Conservation (phyloP, 2,329 filamentous ascomycete genomes). For the Monosporascus sp. region DNA sequence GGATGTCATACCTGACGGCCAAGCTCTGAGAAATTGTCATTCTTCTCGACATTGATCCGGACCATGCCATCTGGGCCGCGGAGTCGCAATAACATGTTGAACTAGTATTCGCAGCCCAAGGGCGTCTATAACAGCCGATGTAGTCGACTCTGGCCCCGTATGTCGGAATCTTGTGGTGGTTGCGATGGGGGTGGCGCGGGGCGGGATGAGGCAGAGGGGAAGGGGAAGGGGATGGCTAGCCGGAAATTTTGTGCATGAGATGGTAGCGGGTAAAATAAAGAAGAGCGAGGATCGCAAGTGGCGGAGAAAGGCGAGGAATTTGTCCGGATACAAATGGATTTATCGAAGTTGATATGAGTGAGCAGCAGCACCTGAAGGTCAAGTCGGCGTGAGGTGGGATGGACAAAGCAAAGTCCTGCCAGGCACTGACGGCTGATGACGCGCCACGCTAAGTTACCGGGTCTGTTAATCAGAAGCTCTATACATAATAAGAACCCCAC, state of each 20-base stretch:
- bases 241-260: neutral
- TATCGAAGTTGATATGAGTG: neutral
- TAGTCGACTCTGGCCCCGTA: too few species aligned
- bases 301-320: constrained; percentile 7
- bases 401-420: neutral
- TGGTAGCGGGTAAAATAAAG: neutral
- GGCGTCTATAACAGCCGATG: too few species aligned
- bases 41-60: constrained; percentile 71
- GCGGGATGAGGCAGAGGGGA: neutral
- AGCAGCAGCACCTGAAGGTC: constrained; percentile 1
- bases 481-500: neutral
- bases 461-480: neutral
- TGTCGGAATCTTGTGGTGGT: too few species aligned
- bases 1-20: constrained; percentile 41
- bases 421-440: constrained; percentile 21
- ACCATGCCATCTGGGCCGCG: constrained; percentile 91
- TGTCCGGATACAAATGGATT: neutral
- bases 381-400: neutral
- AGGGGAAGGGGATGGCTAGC: neutral
- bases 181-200: too few species aligned
- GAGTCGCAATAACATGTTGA: constrained; percentile 74
- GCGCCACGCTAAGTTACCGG: constrained; percentile 6
- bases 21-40: constrained; percentile 65
- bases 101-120: too few species aligned
- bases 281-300: neutral